A percentile compares a stretch with the other conserved stretches of the same genome.
These are phyloP conservation scores for Ceratocystis alfenasii DNA, from an alignment of 2,329 filamentous ascomycete species.

Conservation along the genomic window DNA sequence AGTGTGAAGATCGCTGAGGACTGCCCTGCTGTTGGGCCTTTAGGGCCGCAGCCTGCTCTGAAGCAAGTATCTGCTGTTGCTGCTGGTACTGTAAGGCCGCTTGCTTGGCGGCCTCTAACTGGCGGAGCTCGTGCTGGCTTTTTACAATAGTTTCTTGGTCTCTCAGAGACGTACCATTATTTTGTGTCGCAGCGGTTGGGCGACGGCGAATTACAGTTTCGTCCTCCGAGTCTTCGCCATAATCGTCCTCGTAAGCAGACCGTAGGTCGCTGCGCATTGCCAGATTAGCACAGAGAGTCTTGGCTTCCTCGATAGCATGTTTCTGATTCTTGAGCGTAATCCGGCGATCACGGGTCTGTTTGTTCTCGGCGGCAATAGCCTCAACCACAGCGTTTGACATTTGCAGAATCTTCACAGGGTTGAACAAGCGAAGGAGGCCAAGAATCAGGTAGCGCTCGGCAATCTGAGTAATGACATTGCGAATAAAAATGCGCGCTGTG, in stretches of 20 bases:
- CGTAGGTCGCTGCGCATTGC: slow-evolving; percentile 43
- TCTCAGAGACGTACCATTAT: neutral
- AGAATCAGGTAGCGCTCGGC: slow-evolving; percentile 41
- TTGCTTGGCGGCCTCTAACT: slow-evolving; percentile 9
- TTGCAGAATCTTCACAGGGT: slow-evolving; percentile 40
- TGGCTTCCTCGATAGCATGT: slow-evolving; percentile 40
- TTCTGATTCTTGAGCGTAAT: slow-evolving; percentile 38
- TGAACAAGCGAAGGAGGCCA: slow-evolving; percentile 41
- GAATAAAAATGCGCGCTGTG: slow-evolving; percentile 40
- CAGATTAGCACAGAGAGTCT: slow-evolving; percentile 38
- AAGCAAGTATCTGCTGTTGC: slow-evolving; percentile 15
- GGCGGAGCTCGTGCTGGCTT: neutral
- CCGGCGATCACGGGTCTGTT: slow-evolving; percentile 40
- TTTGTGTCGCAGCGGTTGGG: slow-evolving; percentile 11
- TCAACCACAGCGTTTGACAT: slow-evolving; percentile 37
- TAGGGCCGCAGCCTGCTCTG: slow-evolving; percentile 10
- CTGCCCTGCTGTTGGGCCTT: slow-evolving; percentile 11
- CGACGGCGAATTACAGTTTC: slow-evolving; percentile 16
- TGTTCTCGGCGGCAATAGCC: slow-evolving; percentile 42
- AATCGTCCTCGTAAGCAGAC: slow-evolving; percentile 27
- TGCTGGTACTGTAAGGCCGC: slow-evolving; percentile 1
- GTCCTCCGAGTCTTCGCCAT: slow-evolving; percentile 20
- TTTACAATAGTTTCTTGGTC: neutral
- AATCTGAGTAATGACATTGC: slow-evolving; percentile 42
- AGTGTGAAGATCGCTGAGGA: slow-evolving; percentile 11